A percentile compares a stretch with the other conserved stretches of the same genome.
These are phyloP conservation scores for Candida ovalis DNA, from an alignment of 805 yeast species.

Conservation along the genomic window DNA sequence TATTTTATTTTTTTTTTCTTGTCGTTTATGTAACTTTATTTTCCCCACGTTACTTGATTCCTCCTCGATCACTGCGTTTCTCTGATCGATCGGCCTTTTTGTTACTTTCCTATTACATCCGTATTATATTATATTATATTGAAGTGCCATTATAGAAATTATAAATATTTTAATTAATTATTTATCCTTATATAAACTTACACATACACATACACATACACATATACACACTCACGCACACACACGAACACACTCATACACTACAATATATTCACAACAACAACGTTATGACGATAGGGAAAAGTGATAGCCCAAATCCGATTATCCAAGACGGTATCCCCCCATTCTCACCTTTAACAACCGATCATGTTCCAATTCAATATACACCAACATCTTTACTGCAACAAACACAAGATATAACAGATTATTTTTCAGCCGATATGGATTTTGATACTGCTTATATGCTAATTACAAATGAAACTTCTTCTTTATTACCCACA, in stretches of 20 bases:
- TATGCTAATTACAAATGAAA: constrained; percentile 27
- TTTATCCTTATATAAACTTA: background rate
- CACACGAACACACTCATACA: background rate
- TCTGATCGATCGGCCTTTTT: too few species aligned
- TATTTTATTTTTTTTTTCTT: background rate
- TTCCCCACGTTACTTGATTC: background rate
- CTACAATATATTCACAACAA: background rate
- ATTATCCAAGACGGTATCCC: background rate
- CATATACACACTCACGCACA: background rate
- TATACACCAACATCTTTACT: background rate
- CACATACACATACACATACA: background rate
- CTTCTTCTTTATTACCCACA: background rate
- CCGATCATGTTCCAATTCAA: background rate
- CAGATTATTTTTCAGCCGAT: constrained; percentile 22
- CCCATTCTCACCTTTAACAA: background rate
- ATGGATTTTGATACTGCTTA: constrained; percentile 36
- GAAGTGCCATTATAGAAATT: too few species aligned
- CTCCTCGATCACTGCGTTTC: too few species aligned
- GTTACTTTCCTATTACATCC: too few species aligned
- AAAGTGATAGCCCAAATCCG: background rate
- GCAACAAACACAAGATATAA: constrained; percentile 1
- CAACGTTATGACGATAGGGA: background rate
- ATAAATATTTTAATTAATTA: too few species aligned
- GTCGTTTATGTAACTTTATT: background rate
- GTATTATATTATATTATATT: too few species aligned